Evolutionary conservation across 495 filamentous ascomycete genomes (phyloP).

Genomic region (Xylaria cubensis): DNA sequence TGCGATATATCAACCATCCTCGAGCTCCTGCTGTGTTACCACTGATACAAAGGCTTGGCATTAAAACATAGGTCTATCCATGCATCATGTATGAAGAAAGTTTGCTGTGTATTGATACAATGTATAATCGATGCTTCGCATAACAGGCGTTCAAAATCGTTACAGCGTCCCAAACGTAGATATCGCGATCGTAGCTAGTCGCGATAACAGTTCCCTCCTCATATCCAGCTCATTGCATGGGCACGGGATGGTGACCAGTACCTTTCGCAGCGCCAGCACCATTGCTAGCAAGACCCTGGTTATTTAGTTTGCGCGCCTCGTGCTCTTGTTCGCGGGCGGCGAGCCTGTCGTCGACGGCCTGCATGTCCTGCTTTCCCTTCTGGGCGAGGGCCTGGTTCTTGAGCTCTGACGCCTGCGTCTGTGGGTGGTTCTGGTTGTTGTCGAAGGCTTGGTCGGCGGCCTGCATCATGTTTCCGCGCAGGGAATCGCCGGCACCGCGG

Average conservation of each 20-base stretch:
- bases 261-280: constrained; percentile 13
- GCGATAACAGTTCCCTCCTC: not conserved
- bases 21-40: no score
- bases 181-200: not conserved
- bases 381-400: constrained; percentile 35
- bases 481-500: constrained; percentile 36
- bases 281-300: constrained; percentile 5
- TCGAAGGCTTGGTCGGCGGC: constrained; percentile 35
- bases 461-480: constrained; percentile 32
- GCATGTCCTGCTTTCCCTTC: constrained; percentile 33
- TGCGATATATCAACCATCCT: no score
- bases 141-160: constrained; percentile 1
- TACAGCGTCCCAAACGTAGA: not conserved
- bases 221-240: constrained; percentile 9
- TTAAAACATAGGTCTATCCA: not conserved
- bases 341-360: constrained; percentile 32
- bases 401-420: constrained; percentile 29
- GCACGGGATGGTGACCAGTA: constrained; percentile 25
- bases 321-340: constrained; percentile 30
- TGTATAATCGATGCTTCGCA: not conserved
- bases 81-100: not conserved
- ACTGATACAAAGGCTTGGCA: not conserved
- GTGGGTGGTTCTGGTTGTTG: constrained; percentile 32
- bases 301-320: constrained; percentile 16
- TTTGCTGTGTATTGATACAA: not conserved